Percentiles rank a stretch among this genome's conserved stretches.
Evolutionary conservation across 257 asterid genomes (phyloP).

Genomic region (Solanum appendiculatum): DNA sequence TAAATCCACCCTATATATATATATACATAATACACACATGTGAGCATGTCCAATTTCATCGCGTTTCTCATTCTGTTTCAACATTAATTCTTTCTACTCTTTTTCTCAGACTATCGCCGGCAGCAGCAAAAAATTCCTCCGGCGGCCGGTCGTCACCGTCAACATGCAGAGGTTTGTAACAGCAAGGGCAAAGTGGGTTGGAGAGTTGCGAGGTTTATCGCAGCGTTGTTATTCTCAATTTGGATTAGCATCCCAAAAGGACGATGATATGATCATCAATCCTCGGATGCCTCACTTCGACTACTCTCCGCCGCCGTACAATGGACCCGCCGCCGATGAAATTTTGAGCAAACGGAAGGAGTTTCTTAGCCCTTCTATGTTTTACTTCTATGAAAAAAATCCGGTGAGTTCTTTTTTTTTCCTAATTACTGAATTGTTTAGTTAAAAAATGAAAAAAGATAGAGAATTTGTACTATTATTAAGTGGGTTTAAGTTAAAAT

Average conservation of each 20-base stretch:
- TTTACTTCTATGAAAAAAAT: conserved; percentile 47
- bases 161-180: neutral
- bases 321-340: conserved; percentile 68
- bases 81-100: neutral
- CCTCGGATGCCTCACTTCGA: conserved; percentile 84
- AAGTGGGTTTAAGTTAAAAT: neutral
- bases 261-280: neutral
- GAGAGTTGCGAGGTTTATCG: neutral
- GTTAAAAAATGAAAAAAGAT: neutral
- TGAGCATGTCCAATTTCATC: neutral
- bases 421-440: neutral
- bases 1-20: neutral
- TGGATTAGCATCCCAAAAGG: neutral
- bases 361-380: conserved; percentile 80
- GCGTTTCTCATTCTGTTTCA: neutral
- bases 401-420: conserved; percentile 34
- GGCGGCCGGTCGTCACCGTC: neutral
- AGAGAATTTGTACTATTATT: neutral
- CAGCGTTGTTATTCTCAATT: neutral
- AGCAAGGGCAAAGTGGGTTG: neutral
- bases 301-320: conserved; percentile 78
- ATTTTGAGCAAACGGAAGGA: conserved; percentile 52
- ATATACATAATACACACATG: neutral
- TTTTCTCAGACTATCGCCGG: neutral
- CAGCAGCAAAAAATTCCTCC: neutral